Evolutionary conservation across 176 grass and related monocot species (phyloP).

Genomic region (Calamus simplicifolius): DNA sequence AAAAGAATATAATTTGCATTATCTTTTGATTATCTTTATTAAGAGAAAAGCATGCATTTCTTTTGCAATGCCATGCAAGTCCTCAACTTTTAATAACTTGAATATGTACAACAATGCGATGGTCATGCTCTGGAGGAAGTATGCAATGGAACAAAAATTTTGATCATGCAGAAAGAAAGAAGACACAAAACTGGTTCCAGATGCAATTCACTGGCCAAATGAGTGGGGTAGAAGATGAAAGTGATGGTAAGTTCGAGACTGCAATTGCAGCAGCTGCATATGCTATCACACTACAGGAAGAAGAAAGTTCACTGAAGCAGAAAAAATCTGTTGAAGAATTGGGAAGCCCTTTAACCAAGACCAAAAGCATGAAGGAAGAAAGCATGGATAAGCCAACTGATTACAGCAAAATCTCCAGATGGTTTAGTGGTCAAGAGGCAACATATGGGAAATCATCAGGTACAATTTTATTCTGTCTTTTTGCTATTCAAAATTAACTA

Average conservation of each 20-base stretch:
- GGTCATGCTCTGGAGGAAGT: not conserved
- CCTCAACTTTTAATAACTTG: too few species aligned
- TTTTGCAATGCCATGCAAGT: too few species aligned
- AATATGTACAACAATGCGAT: too few species aligned
- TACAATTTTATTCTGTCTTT: not conserved
- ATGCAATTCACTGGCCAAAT: slow-evolving; percentile 26
- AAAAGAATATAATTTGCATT: too few species aligned
- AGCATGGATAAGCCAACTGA: slow-evolving; percentile 40
- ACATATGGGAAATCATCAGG: slow-evolving; percentile 48
- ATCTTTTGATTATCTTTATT: too few species aligned
- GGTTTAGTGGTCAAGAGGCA: slow-evolving; percentile 51
- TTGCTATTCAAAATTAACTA: too few species aligned
- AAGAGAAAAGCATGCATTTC: too few species aligned
- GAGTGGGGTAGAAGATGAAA: slow-evolving; percentile 20
- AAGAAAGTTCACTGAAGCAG: slow-evolving; percentile 34
- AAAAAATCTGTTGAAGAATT: slow-evolving; percentile 19
- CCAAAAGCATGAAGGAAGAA: slow-evolving; percentile 19
- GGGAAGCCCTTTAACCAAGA: not conserved
- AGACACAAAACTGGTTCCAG: slow-evolving; percentile 9
- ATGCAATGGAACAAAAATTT: not conserved
- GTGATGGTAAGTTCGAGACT: slow-evolving; percentile 29
- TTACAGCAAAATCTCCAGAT: slow-evolving; percentile 50
- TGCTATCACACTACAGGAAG: slow-evolving; percentile 46
- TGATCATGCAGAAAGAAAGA: not conserved
- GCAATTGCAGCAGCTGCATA: slow-evolving; percentile 61